Conservation (phyloP, 345 rosid species). For the Citrus unshiu region DNA sequence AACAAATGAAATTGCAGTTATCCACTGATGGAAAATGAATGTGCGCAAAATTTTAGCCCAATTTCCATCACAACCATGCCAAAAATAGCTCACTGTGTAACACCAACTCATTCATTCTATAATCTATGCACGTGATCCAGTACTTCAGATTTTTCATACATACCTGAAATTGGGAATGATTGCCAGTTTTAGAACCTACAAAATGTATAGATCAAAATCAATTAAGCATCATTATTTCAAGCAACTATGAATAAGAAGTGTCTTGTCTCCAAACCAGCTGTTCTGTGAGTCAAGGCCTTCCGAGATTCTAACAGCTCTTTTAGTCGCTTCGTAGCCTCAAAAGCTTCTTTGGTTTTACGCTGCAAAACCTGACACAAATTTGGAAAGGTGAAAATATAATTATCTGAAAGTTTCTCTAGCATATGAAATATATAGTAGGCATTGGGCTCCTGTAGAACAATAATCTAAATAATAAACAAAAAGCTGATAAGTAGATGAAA, state of each 20-base stretch:
- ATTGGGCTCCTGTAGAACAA: not conserved
- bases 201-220: slow-evolving; percentile 20
- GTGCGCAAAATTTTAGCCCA: slow-evolving; percentile 3
- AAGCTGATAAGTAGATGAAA: not conserved
- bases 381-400: slow-evolving; percentile 1
- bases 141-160: slow-evolving; percentile 5
- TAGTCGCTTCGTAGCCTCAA: slow-evolving; percentile 49
- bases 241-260: not conserved
- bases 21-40: not conserved
- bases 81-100: not conserved
- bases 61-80: slow-evolving; percentile 3
- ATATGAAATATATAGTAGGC: not conserved
- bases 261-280: slow-evolving; percentile 29
- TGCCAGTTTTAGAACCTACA: slow-evolving; percentile 46
- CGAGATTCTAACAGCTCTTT: slow-evolving; percentile 48
- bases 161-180: slow-evolving; percentile 48
- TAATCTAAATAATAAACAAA: not conserved
- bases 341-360: slow-evolving; percentile 72
- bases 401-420: not conserved
- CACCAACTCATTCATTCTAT: not conserved
- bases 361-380: slow-evolving; percentile 56
- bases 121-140: not conserved
- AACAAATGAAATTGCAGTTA: not conserved
- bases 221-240: slow-evolving; percentile 1
- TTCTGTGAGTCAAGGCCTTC: slow-evolving; percentile 36